phyloP scores from a whole-genome alignment of 148 eudicot species.

The Chenopodium suecicum region DNA sequence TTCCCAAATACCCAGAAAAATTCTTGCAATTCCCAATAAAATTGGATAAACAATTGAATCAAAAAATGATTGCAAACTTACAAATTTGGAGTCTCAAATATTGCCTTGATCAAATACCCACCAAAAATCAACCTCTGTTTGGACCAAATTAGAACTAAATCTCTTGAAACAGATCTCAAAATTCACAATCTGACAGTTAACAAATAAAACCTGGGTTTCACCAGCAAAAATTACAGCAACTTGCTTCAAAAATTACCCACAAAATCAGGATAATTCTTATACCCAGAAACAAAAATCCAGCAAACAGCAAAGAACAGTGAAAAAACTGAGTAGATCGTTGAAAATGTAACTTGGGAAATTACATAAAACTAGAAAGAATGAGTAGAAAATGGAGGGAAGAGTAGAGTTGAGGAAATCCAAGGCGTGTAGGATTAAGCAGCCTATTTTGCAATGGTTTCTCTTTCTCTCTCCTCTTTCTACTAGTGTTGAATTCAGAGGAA shows the following conservation, averaged over 20 bases:
- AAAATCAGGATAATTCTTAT: background rate
- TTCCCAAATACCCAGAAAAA: constrained; percentile 24
- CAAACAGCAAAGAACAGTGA: background rate
- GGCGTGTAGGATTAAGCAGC: constrained; percentile 14
- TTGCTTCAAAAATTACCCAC: background rate
- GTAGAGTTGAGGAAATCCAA: background rate
- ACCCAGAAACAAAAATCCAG: background rate
- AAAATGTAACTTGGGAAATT: background rate
- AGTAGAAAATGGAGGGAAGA: background rate
- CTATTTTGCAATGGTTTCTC: background rate
- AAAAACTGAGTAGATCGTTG: background rate
- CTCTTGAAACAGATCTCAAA: constrained; percentile 5
- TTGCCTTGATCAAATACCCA: constrained; percentile 19
- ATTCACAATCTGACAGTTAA: constrained; percentile 4
- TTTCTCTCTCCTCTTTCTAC: background rate
- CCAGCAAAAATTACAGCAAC: background rate
- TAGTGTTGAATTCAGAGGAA: constrained; percentile 3
- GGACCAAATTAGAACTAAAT: constrained; percentile 1
- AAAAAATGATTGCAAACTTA: constrained; percentile 11
- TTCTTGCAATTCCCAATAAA: constrained; percentile 2
- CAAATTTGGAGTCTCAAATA: constrained; percentile 11
- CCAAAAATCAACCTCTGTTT: constrained; percentile 15
- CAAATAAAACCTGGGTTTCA: background rate
- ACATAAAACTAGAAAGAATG: background rate
- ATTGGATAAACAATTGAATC: constrained; percentile 6